These are phyloP conservation scores for Adansonia digitata DNA, from an alignment of 345 rosid genomes.

Conservation along the genomic window DNA sequence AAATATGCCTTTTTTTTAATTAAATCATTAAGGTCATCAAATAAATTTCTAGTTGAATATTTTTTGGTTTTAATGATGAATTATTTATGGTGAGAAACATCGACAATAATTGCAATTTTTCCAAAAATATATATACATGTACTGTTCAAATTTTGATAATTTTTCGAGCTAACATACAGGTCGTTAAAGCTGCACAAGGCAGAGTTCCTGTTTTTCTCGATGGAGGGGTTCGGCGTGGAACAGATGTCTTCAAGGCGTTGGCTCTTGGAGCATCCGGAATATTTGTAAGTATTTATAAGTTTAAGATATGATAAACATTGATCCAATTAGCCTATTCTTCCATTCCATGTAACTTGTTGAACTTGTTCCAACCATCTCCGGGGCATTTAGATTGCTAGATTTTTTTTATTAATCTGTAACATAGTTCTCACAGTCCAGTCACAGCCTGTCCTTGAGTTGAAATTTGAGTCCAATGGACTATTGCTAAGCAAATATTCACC, in stretches of 20 bases:
- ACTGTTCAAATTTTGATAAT: neutral
- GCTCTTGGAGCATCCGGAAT: constrained; percentile 95
- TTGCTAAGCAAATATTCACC: neutral
- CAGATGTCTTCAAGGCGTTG: constrained; percentile 95
- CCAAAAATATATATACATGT: neutral
- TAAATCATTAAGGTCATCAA: neutral
- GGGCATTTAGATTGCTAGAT: no score
- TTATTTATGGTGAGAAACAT: neutral
- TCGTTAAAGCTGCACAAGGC: constrained; percentile 84
- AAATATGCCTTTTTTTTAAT: neutral
- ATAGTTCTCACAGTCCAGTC: no score
- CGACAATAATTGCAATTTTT: neutral
- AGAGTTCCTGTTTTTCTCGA: constrained; percentile 86
- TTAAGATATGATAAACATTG: neutral
- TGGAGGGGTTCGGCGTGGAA: constrained; percentile 97
- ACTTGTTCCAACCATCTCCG: no score
- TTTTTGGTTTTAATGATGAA: neutral
- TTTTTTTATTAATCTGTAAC: no score
- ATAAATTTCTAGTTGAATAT: constrained; percentile 21
- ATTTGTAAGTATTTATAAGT: constrained; percentile 53
- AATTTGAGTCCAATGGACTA: no score
- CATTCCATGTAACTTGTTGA: no score
- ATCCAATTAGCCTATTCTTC: no score
- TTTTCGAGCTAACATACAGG: constrained; percentile 35
- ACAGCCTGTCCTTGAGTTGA: no score